phyloP scores from a whole-genome alignment of 1,284 basidiomycete genomes.

The Cutaneotrichosporon curvatum region DNA sequence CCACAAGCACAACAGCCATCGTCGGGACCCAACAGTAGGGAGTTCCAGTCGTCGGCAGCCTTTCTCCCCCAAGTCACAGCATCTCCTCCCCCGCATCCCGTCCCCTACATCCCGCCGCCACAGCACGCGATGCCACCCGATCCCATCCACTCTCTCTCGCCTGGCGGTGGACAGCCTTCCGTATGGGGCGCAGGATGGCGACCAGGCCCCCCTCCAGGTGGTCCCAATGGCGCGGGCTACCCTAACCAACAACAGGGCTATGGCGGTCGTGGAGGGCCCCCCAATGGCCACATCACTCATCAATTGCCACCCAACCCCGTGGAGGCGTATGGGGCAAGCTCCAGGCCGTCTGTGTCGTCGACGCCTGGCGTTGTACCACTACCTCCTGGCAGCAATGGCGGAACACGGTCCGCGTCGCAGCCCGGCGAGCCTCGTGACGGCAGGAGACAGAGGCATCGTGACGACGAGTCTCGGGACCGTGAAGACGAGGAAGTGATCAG shows the following conservation, averaged over 20 bases:
- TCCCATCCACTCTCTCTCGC: slow-evolving; percentile 32
- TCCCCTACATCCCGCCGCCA: slow-evolving; percentile 39
- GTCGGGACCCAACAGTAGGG: background rate
- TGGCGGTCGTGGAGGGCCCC: background rate
- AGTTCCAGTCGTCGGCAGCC: slow-evolving; percentile 8
- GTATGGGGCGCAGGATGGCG: slow-evolving; percentile 19
- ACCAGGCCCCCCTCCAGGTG: slow-evolving; percentile 10
- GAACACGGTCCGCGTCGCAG: slow-evolving; percentile 13
- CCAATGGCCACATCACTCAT: slow-evolving; percentile 18
- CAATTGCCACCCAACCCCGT: slow-evolving; percentile 18
- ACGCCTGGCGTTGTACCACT: slow-evolving; percentile 12
- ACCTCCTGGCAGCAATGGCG: slow-evolving; percentile 4
- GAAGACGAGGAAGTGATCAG: slow-evolving; percentile 77
- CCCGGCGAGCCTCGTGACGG: slow-evolving; percentile 17
- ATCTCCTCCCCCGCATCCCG: slow-evolving; percentile 38
- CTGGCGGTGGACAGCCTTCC: slow-evolving; percentile 8
- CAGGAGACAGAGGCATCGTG: slow-evolving; percentile 17
- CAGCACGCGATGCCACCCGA: slow-evolving; percentile 44
- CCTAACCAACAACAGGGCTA: slow-evolving; percentile 7
- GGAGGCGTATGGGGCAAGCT: slow-evolving; percentile 18
- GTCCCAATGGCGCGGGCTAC: slow-evolving; percentile 7
- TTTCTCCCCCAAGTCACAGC: slow-evolving; percentile 35
- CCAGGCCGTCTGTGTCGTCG: slow-evolving; percentile 19
- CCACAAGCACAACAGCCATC: slow-evolving; percentile 7
- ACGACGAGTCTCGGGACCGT: slow-evolving; percentile 26